A percentile compares a stretch with the other conserved stretches of the same genome.
Evolutionary conservation across 176 grass and related monocot genomes (phyloP).

Genomic region (Alloteropsis semialata): DNA sequence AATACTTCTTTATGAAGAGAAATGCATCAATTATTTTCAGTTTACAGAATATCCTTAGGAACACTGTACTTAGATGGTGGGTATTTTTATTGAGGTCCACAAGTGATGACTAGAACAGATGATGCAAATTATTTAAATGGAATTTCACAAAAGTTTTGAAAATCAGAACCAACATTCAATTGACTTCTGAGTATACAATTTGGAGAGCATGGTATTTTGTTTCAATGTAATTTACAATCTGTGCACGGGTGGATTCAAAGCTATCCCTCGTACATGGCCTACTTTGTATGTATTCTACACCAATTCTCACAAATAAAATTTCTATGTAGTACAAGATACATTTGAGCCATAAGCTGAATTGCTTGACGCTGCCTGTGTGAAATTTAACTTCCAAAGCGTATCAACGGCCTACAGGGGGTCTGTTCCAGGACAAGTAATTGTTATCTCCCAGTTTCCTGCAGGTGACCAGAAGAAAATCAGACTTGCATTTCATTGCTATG

Average conservation of each 20-base stretch:
- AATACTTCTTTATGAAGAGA: background rate
- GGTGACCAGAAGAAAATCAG: constrained; percentile 19
- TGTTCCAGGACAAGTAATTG: constrained; percentile 88
- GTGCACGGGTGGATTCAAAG: background rate
- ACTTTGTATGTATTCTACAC: constrained; percentile 19
- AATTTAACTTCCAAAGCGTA: background rate
- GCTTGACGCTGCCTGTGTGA: constrained; percentile 14
- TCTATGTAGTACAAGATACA: constrained; percentile 50
- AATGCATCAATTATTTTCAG: background rate
- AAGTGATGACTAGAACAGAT: background rate
- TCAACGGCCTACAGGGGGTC: constrained; percentile 40
- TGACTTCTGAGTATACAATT: constrained; percentile 14
- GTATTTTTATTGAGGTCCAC: background rate
- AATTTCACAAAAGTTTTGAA: constrained; percentile 4
- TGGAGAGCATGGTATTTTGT: constrained; percentile 38
- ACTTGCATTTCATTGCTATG: background rate
- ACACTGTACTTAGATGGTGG: background rate
- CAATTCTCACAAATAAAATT: constrained; percentile 21
- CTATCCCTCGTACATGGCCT: constrained; percentile 9
- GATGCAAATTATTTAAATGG: background rate
- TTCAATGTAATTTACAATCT: constrained; percentile 56
- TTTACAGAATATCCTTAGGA: background rate
- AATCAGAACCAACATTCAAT: background rate
- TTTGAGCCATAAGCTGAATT: constrained; percentile 16
- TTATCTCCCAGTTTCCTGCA: constrained; percentile 82